Evolutionary conservation across 495 filamentous ascomycete species (phyloP), one percentile per base, ranked within the genome.

Genomic region (Talaromyces adpressus): DNA sequence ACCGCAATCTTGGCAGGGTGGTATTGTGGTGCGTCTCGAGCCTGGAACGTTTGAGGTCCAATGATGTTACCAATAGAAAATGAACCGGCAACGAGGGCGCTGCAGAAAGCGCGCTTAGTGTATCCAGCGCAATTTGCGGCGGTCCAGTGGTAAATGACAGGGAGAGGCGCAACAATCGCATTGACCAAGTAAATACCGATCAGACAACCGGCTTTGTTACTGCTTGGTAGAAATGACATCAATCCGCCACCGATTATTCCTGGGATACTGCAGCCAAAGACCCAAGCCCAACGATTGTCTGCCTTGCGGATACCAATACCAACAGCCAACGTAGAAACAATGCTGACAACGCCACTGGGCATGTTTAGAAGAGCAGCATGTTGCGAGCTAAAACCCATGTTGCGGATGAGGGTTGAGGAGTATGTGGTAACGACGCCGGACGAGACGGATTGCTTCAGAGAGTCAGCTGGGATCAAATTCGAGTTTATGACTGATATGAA

Each of bases 181-280:
- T 89, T 88, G 66, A 86, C 77, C 12, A 90, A 78, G 68, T 88
- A 89, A 56, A 88, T 83, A 11, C 86, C 87, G 4, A 82, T 82
- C 12, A 90, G 75, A 25, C 82, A 75, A 23, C 82, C 85, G 0
- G 73, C 73, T 22, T 70, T 75, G 66, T 76, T 79, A 53, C 57
- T 69, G 6, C 78, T 73, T 0, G 79, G 74, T 0, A 83, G 71
- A 70, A 88, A 88, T 2, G 84, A 86, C 75, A 89, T 81, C 14
- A 89, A 69, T 1, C 70, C 84, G 7, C 79, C 82, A 5, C 87
- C 86, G 60, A 86, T 73, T 54, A 87, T 78, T 2, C 76, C 77
- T 18, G 77, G 78, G n/a, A 81, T 67, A 11, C 74, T 75, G 64
- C 75, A 77, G 2, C 71, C 67, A 20, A 76, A 68, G 30, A 79